These are phyloP conservation scores for Ascochyta pisi DNA, from an alignment of 2,329 filamentous ascomycete genomes.

Conservation along the genomic window DNA sequence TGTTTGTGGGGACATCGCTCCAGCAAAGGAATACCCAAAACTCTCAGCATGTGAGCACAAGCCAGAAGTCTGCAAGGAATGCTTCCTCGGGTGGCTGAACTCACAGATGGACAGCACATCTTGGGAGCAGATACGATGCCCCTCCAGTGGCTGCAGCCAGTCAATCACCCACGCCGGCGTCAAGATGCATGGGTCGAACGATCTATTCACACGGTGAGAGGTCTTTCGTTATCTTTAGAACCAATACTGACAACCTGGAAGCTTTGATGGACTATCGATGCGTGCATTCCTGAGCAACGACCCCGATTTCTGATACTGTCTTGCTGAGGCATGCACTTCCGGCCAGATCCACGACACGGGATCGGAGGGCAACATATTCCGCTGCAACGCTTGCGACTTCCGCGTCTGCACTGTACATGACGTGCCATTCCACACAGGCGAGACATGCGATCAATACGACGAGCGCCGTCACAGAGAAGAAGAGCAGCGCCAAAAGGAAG, in stretches of 20 bases:
- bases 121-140: not conserved
- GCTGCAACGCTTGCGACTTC: not conserved
- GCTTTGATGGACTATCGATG: conserved; percentile 8
- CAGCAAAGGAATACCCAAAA: not conserved
- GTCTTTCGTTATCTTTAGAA: not conserved
- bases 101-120: not conserved
- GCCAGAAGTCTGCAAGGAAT: not conserved
- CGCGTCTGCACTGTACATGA: conserved; percentile 10
- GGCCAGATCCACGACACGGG: conserved; percentile 9
- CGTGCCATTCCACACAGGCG: conserved; percentile 12
- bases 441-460: conserved; percentile 3
- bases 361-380: not conserved
- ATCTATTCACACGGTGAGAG: conserved; percentile 1
- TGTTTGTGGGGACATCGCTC: not conserved
- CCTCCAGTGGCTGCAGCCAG: not conserved
- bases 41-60: conserved; percentile 4
- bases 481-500: not conserved
- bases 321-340: not conserved
- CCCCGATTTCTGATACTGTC: not conserved
- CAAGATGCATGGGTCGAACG: not conserved
- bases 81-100: not conserved
- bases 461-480: not conserved
- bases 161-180: conserved; percentile 4
- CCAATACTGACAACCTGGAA: not conserved
- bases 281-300: not conserved